phyloP scores from a whole-genome alignment of 371 early-diverging fungal genomes.

The Zancudomyces culisetae region DNA sequence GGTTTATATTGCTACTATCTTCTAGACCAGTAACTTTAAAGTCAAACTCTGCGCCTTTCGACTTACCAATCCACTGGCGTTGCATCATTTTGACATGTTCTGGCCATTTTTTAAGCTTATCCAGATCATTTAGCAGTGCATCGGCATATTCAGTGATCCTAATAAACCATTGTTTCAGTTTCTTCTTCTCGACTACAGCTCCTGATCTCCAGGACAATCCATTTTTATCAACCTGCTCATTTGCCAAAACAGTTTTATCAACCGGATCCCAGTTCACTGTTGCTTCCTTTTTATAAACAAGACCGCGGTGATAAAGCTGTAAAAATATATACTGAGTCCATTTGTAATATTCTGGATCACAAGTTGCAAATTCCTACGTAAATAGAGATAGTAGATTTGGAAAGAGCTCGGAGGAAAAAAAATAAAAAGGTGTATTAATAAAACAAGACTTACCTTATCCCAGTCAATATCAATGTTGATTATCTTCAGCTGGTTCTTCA shows the following conservation, averaged over 20 bases:
- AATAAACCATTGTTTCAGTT: slow-evolving; percentile 83
- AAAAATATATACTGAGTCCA: slow-evolving; percentile 86
- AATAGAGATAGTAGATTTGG: not conserved
- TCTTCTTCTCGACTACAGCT: slow-evolving; percentile 72
- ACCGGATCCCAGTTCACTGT: slow-evolving; percentile 94
- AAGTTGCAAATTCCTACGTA: slow-evolving; percentile 59
- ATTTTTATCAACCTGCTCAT: slow-evolving; percentile 78
- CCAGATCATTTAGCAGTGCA: slow-evolving; percentile 49
- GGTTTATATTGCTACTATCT: slow-evolving; percentile 5
- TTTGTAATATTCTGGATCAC: slow-evolving; percentile 66
- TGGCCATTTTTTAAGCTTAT: slow-evolving; percentile 74
- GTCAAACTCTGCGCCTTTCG: slow-evolving; percentile 57
- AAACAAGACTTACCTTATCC: slow-evolving; percentile 64
- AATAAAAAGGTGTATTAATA: slow-evolving; percentile 4
- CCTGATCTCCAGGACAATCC: slow-evolving; percentile 86
- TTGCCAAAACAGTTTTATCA: slow-evolving; percentile 84
- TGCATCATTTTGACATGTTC: slow-evolving; percentile 76
- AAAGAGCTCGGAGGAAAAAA: slow-evolving; percentile 1
- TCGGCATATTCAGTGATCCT: slow-evolving; percentile 71
- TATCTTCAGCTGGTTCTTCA: slow-evolving; percentile 60
- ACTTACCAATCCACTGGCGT: slow-evolving; percentile 83
- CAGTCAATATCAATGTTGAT: slow-evolving; percentile 76
- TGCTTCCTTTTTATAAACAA: slow-evolving; percentile 75
- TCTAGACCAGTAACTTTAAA: slow-evolving; percentile 15
- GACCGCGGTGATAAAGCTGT: slow-evolving; percentile 47